These are phyloP conservation scores for Lichtheimia ornata DNA, from an alignment of 371 early-diverging fungal genomes.

Conservation along the genomic window DNA sequence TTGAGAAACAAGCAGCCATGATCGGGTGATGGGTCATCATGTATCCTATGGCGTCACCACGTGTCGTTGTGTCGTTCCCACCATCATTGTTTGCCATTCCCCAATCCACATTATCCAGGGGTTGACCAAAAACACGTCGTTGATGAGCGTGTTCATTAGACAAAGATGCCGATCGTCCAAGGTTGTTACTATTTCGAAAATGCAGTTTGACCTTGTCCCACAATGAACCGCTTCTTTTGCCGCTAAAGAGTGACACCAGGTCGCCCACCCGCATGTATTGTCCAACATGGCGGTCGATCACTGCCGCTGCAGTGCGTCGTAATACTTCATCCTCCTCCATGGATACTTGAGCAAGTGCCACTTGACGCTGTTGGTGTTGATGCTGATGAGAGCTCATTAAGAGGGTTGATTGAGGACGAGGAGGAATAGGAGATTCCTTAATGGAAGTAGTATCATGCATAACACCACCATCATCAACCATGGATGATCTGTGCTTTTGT, in stretches of 20 bases:
- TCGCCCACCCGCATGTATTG: constrained; percentile 56
- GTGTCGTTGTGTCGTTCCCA: not conserved
- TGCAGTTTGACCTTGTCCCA: constrained; percentile 59
- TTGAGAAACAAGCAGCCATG: constrained; percentile 40
- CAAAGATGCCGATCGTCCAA: constrained; percentile 8
- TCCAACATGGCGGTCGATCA: constrained; percentile 64
- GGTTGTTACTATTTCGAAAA: constrained; percentile 5
- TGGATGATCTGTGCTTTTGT: no score
- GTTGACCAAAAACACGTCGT: no score
- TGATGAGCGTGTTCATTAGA: not conserved
- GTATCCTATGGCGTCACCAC: constrained; percentile 39
- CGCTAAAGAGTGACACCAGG: constrained; percentile 57
- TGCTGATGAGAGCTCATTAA: no score
- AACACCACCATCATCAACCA: no score
- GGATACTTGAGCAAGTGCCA: constrained; percentile 65
- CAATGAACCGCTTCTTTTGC: constrained; percentile 50
- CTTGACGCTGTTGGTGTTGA: no score
- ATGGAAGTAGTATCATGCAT: no score
- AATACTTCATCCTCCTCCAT: constrained; percentile 75
- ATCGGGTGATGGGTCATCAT: constrained; percentile 62
- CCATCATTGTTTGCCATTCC: no score
- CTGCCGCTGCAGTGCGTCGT: constrained; percentile 72
- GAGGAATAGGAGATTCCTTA: no score
- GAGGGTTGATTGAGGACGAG: no score
- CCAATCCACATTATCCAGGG: no score